phyloP scores from a whole-genome alignment of 2,329 filamentous ascomycete species.

The Fusarium torreyae region DNA sequence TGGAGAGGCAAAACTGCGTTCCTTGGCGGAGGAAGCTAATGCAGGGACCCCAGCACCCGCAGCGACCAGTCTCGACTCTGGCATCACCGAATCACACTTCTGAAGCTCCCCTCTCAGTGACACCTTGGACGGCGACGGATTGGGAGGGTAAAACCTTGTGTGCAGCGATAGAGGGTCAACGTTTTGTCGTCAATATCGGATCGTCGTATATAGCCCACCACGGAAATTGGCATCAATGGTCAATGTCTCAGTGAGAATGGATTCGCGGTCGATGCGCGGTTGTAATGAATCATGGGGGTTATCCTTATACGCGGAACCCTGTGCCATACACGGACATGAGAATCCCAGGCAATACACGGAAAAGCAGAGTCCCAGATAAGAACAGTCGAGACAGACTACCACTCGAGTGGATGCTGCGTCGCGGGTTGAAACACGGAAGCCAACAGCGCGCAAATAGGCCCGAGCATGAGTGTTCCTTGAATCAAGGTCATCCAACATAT shows the following conservation, averaged over 20 bases:
- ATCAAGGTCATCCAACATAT: too few species aligned
- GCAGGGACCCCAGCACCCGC: conserved; percentile 36
- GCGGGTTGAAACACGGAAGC: conserved; percentile 20
- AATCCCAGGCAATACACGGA: background rate
- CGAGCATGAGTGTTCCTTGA: background rate
- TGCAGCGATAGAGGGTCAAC: background rate
- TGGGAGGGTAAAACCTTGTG: conserved; percentile 10
- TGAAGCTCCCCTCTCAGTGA: conserved; percentile 21
- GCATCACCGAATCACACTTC: conserved; percentile 14
- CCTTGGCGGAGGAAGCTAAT: conserved; percentile 36
- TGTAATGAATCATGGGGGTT: conserved; percentile 5
- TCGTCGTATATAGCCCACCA: conserved; percentile 15
- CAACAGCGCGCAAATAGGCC: conserved; percentile 19
- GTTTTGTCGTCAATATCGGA: conserved; percentile 9
- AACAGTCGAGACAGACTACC: background rate
- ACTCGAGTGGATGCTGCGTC: conserved; percentile 31
- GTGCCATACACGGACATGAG: conserved; percentile 31
- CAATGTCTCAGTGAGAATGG: too few species aligned
- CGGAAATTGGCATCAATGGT: conserved; percentile 24
- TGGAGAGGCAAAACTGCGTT: conserved; percentile 11
- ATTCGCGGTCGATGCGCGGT: background rate
- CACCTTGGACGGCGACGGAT: conserved; percentile 23
- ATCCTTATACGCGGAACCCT: conserved; percentile 18
- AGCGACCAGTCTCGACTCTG: conserved; percentile 35
- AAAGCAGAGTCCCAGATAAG: background rate